Conservation (phyloP, 352 stramenopile species). For the Phytophthora idaei region DNA sequence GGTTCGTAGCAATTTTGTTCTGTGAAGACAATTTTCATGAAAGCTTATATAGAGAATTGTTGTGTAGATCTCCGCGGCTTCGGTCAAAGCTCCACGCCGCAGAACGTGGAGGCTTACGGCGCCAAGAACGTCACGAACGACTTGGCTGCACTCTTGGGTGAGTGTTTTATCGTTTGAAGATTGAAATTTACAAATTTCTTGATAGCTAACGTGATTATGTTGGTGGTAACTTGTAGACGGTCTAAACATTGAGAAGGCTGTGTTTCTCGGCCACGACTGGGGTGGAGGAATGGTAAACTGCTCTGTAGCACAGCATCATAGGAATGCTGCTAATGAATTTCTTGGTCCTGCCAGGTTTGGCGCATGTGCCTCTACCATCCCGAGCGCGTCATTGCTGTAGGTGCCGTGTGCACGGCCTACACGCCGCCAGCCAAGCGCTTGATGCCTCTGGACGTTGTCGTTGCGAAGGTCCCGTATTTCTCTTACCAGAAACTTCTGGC, state of each 20-base stretch:
- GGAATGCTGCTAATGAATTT: neutral
- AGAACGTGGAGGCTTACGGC: constrained; percentile 55
- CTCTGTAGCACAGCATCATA: neutral
- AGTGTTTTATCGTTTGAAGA: neutral
- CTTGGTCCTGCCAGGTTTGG: constrained; percentile 39
- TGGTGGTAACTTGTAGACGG: constrained; percentile 36
- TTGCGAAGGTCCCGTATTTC: constrained; percentile 61
- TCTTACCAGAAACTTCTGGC: constrained; percentile 69
- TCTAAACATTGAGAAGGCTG: constrained; percentile 66
- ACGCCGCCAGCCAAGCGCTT: constrained; percentile 46
- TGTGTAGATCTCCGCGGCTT: constrained; percentile 63
- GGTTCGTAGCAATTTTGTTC: constrained; percentile 14
- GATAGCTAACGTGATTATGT: neutral
- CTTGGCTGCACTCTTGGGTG: constrained; percentile 56
- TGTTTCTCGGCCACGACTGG: constrained; percentile 82
- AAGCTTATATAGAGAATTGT: neutral
- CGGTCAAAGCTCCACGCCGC: constrained; percentile 57
- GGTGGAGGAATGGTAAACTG: constrained; percentile 46
- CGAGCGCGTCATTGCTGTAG: constrained; percentile 57
- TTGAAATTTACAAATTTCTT: neutral
- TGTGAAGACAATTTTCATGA: neutral
- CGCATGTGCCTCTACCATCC: constrained; percentile 75
- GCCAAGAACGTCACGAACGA: constrained; percentile 65
- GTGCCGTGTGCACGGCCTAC: constrained; percentile 75
- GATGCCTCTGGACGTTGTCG: constrained; percentile 46